Percentiles rank a stretch among this genome's conserved stretches.
Conservation (phyloP, 1,284 basidiomycete genomes). For the Athelia sp. region DNA sequence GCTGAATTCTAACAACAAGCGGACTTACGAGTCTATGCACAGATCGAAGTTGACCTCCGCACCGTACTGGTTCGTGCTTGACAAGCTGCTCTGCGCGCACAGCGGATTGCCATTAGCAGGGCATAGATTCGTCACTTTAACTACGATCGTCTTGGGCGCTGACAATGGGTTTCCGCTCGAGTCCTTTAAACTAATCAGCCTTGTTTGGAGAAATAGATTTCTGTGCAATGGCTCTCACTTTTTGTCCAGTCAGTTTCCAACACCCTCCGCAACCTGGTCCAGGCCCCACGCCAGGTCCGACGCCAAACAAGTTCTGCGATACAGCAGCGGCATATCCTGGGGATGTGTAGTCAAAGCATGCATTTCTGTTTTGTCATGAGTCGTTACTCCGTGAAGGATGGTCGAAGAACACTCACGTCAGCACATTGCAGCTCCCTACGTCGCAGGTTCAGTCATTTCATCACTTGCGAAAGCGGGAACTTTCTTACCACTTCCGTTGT, state of each 20-base stretch:
- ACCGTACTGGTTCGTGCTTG: neutral
- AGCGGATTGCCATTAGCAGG: neutral
- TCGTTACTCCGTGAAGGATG: neutral
- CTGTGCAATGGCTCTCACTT: neutral
- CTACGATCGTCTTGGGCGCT: neutral
- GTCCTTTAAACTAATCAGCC: neutral
- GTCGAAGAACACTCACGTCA: too few species aligned
- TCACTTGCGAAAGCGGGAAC: too few species aligned
- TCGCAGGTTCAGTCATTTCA: too few species aligned
- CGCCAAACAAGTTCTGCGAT: neutral
- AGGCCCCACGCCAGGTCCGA: neutral
- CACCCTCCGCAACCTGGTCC: conserved; percentile 1
- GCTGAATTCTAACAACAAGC: neutral
- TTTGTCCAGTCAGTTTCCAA: neutral
- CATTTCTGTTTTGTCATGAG: neutral
- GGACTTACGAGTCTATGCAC: conserved; percentile 1
- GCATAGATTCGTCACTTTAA: conserved; percentile 1
- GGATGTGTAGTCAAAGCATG: neutral
- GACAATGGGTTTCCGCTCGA: conserved; percentile 1
- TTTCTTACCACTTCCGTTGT: neutral
- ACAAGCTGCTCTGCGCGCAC: neutral
- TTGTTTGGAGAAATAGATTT: neutral
- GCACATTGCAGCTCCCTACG: too few species aligned
- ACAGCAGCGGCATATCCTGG: neutral
- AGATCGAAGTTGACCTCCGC: conserved; percentile 2